Conservation (phyloP, 2,329 filamentous ascomycete genomes). For the Neophaeococcomyces aloes region DNA sequence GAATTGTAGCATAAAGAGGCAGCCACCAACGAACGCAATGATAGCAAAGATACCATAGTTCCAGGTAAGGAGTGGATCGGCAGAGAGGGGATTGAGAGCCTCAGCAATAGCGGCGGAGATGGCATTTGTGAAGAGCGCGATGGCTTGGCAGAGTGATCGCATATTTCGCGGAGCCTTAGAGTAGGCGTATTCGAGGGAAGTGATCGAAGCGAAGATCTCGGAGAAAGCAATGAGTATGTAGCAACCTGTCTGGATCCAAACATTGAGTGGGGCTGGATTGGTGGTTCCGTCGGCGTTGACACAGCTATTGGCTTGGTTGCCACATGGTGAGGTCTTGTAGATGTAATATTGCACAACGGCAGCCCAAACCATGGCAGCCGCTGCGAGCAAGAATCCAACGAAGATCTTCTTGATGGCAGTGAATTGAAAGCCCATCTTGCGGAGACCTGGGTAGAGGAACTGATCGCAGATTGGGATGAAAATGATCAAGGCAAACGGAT, state of each 20-base stretch:
- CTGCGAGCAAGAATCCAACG: slow-evolving; percentile 45
- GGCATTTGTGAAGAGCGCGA: slow-evolving; percentile 62
- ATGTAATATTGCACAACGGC: slow-evolving; percentile 49
- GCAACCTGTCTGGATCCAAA: slow-evolving; percentile 40
- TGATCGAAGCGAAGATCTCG: slow-evolving; percentile 56
- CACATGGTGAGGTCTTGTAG: slow-evolving; percentile 47
- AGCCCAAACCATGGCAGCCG: slow-evolving; percentile 46
- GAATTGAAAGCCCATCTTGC: slow-evolving; percentile 44
- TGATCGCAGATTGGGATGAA: slow-evolving; percentile 24
- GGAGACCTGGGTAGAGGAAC: slow-evolving; percentile 47
- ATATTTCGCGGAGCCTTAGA: slow-evolving; percentile 61
- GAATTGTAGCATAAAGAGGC: slow-evolving; percentile 59
- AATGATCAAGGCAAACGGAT: slow-evolving; percentile 51
- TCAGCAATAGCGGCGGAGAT: slow-evolving; percentile 61
- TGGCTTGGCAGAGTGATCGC: slow-evolving; percentile 57
- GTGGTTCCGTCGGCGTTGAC: slow-evolving; percentile 24
- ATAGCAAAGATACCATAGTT: slow-evolving; percentile 59
- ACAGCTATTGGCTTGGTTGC: slow-evolving; percentile 41
- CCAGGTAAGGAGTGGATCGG: slow-evolving; percentile 58
- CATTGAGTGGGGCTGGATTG: slow-evolving; percentile 33
- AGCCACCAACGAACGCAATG: slow-evolving; percentile 52
- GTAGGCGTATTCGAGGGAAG: slow-evolving; percentile 61
- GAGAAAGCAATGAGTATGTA: slow-evolving; percentile 45
- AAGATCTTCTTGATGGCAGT: slow-evolving; percentile 47
- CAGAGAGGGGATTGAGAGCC: slow-evolving; percentile 51